Base-by-base conservation (phyloP, 2,329 filamentous ascomycete species). In the Sodiomyces alkalinus region DNA sequence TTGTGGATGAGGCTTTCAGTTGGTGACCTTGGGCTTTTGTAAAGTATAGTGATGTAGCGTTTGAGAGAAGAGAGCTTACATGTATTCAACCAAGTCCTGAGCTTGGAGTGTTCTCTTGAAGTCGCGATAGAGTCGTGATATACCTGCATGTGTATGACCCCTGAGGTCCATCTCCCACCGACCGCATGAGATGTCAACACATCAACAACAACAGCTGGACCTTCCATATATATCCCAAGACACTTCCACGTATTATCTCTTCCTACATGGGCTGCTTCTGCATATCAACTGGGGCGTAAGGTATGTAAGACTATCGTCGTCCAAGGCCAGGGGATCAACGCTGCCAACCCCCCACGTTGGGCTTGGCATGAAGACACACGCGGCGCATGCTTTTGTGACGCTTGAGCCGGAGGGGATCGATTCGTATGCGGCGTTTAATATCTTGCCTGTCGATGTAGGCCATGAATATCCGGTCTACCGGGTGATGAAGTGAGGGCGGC, bases 391-490 rank as follows among this genome's bases (percentile, higher is more conserved):
- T 0, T 47, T 47, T 3, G 34, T 40, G 2, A 37, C 43, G 3
- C 34, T 47, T 9, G 44, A 47, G 28, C 44, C 44, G 0, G 44
- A 47, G 31, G 40, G 38, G 7, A 39, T 43, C 3, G 44, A 45
- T 16, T 41, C 37, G 0, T 47, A 44, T 17, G 37, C 37, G 2
- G 39, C 36, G 0, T 47, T 47, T 1, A 43, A 41, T 10, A 39
- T 47, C 0, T 11, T 47, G 3, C 43, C 43, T 0, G 37, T 47
- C 0, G 35, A 28, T 6, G 33, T 18, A 3, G 43, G 41, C 2
- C 39, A 45, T 5, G 44, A 47, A 22, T 47, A 47, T 14, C 44
- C 44, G 4, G 38, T 48, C 0, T 48, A 45, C 24, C 38, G 44
- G 26, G 25, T 28, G 7, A 19, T 28, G 26, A 9, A 18, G 13